phyloP scores from a whole-genome alignment of 768 basidiomycete species.

The Panellus pusillus region DNA sequence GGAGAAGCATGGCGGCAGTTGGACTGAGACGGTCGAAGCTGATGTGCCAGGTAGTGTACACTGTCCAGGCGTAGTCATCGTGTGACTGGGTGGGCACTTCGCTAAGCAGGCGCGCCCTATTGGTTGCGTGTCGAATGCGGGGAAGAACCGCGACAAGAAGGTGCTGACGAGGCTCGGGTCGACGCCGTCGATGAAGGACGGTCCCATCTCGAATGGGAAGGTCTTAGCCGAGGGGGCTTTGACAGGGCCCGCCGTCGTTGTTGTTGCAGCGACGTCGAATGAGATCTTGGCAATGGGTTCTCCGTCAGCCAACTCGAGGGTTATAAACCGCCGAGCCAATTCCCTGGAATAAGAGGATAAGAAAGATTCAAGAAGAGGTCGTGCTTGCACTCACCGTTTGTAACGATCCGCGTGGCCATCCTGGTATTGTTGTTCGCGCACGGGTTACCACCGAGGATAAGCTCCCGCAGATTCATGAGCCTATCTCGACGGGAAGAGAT shows the following conservation, averaged over 20 bases:
- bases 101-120: background rate
- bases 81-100: constrained; percentile 1
- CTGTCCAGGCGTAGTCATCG: background rate
- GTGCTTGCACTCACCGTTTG: constrained; percentile 51
- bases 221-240: constrained; percentile 58
- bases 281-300: constrained; percentile 77
- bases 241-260: constrained; percentile 28
- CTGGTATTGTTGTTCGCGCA: constrained; percentile 61
- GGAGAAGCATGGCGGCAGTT: background rate
- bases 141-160: constrained; percentile 86
- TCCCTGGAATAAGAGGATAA: constrained; percentile 50
- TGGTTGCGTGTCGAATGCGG: constrained; percentile 77
- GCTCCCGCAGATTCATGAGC: constrained; percentile 64
- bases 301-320: constrained; percentile 81
- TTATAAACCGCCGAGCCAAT: constrained; percentile 75
- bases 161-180: constrained; percentile 65
- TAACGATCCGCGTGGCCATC: constrained; percentile 62
- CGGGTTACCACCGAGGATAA: constrained; percentile 73
- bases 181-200: constrained; percentile 75
- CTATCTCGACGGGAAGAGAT: constrained; percentile 61
- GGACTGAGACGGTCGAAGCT: constrained; percentile 1
- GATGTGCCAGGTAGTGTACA: constrained; percentile 13
- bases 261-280: constrained; percentile 67
- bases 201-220: constrained; percentile 76
- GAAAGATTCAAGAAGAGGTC: background rate